A percentile compares a stretch with the other conserved stretches of the same genome.
phyloP scores from a whole-genome alignment of 768 basidiomycete genomes.

The Tricholoma furcatifolium region DNA sequence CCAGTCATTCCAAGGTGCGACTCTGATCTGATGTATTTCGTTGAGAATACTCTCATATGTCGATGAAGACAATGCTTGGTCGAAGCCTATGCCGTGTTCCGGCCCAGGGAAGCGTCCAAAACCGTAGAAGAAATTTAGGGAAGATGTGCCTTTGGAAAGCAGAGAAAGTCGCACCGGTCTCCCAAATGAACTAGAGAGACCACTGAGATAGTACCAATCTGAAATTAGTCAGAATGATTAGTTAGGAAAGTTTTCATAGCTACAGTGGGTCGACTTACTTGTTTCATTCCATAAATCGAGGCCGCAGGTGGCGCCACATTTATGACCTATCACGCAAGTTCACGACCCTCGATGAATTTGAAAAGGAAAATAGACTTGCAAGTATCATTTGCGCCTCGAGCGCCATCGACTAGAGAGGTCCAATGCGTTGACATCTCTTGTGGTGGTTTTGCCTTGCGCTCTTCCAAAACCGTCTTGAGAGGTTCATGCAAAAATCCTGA shows the following conservation, averaged over 20 bases:
- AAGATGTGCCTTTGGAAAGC: slow-evolving; percentile 11
- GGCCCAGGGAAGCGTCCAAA: not conserved
- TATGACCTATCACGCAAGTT: slow-evolving; percentile 12
- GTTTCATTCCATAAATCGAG: slow-evolving; percentile 18
- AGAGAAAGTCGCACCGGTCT: no score
- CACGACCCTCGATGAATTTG: not conserved
- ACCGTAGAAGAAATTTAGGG: not conserved
- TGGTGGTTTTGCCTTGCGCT: slow-evolving; percentile 19
- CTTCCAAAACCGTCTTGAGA: slow-evolving; percentile 15
- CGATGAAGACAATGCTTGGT: not conserved
- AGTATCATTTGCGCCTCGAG: slow-evolving; percentile 11
- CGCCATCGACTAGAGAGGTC: slow-evolving; percentile 17
- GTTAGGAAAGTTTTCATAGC: not conserved
- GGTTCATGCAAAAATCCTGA: slow-evolving; percentile 17
- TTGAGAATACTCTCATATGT: slow-evolving; percentile 9
- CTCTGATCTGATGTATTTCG: slow-evolving; percentile 16
- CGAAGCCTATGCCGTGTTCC: not conserved
- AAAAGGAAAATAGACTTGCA: slow-evolving; percentile 11
- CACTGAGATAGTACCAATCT: slow-evolving; percentile 19
- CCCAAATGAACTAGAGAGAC: slow-evolving; percentile 1
- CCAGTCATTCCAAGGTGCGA: slow-evolving; percentile 20
- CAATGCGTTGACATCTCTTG: slow-evolving; percentile 14
- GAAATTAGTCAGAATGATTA: not conserved
- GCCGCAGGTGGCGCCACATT: slow-evolving; percentile 13
- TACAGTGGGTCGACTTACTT: slow-evolving; percentile 11